A percentile compares a stretch with the other conserved stretches of the same genome.
Evolutionary conservation across 306 rosid species (phyloP).

Genomic region (Phaseolus lunatus): DNA sequence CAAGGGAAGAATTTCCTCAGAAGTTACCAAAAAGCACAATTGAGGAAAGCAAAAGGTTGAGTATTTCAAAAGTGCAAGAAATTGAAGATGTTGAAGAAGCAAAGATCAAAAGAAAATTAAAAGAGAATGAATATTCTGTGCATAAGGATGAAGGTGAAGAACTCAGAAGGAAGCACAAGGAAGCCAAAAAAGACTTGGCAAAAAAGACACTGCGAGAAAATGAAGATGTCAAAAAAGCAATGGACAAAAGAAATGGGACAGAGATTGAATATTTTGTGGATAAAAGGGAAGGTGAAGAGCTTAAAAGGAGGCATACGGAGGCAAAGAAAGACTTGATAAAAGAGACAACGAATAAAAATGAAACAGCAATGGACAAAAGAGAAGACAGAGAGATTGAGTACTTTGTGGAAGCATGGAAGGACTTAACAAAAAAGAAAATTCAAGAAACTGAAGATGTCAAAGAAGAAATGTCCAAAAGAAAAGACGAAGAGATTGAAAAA

Average conservation of each 20-base stretch:
- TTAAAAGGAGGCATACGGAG: not conserved
- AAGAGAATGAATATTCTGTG: not conserved
- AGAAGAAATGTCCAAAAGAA: not conserved
- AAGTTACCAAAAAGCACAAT: not conserved
- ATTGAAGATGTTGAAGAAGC: slow-evolving; percentile 7
- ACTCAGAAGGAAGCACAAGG: not conserved
- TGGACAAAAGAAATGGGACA: not conserved
- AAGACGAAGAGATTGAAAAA: not conserved
- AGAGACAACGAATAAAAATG: not conserved
- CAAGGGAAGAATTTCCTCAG: slow-evolving; percentile 32
- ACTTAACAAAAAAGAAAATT: not conserved
- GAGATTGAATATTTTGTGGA: slow-evolving; percentile 1
- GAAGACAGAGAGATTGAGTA: not conserved
- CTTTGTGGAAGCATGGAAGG: not conserved
- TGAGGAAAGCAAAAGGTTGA: slow-evolving; percentile 1
- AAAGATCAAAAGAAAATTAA: not conserved
- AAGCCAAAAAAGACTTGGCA: not conserved
- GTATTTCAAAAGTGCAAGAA: slow-evolving; percentile 15
- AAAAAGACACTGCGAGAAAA: not conserved
- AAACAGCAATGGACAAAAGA: not conserved
- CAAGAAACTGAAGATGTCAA: not conserved
- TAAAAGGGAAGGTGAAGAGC: slow-evolving; percentile 5
- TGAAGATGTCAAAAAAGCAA: not conserved
- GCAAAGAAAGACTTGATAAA: not conserved
- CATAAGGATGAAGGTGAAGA: slow-evolving; percentile 16